phyloP scores from a whole-genome alignment of 805 yeast species.

The Clavispora santaluciae region DNA sequence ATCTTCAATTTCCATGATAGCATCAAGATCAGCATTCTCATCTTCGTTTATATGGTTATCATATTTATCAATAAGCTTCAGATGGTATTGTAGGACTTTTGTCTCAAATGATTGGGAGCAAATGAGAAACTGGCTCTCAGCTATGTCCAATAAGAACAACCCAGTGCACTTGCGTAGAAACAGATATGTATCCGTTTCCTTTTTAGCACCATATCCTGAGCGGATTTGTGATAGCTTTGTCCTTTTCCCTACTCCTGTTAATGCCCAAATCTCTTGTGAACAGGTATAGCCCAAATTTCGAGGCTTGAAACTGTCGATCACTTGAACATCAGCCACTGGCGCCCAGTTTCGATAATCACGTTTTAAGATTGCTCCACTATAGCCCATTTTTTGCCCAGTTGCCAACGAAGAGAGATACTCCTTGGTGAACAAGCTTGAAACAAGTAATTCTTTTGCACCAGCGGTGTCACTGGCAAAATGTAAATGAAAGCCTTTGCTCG shows the following conservation, averaged over 20 bases:
- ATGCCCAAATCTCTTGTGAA: constrained; percentile 41
- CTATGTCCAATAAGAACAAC: constrained; percentile 15
- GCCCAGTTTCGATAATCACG: constrained; percentile 43
- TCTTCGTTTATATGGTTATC: constrained; percentile 1
- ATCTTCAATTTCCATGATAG: constrained; percentile 23
- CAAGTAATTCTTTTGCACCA: constrained; percentile 29
- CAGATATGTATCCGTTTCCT: constrained; percentile 23
- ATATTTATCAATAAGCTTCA: constrained; percentile 21
- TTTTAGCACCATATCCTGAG: constrained; percentile 25
- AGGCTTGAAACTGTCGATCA: constrained; percentile 25
- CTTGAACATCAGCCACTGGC: constrained; percentile 39
- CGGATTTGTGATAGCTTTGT: constrained; percentile 30
- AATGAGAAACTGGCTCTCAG: constrained; percentile 21
- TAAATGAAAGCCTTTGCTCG: constrained; percentile 17
- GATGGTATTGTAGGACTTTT: constrained; percentile 19
- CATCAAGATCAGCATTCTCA: constrained; percentile 18
- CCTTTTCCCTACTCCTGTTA: constrained; percentile 33
- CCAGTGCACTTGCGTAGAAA: constrained; percentile 26
- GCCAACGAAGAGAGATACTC: constrained; percentile 3
- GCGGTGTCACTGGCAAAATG: constrained; percentile 41
- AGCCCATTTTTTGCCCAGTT: constrained; percentile 11
- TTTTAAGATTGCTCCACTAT: constrained; percentile 20
- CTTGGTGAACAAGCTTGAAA: constrained; percentile 17
- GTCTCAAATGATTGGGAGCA: constrained; percentile 39
- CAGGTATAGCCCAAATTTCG: constrained; percentile 15